phyloP scores from a whole-genome alignment of 2,329 filamentous ascomycete genomes.

The Neurospora sp. region DNA sequence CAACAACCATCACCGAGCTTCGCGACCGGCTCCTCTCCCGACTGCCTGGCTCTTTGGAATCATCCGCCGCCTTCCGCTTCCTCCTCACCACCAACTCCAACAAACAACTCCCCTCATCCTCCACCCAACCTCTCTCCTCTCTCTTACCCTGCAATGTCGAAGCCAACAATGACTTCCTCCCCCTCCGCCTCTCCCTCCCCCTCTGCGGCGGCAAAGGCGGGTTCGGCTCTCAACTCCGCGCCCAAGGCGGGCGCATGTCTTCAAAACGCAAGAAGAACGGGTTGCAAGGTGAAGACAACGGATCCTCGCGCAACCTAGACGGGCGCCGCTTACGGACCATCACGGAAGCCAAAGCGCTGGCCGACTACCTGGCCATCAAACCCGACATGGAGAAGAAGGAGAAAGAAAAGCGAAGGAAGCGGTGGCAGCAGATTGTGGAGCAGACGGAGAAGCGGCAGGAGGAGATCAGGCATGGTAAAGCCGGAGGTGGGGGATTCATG shows the following conservation, averaged over 20 bases:
- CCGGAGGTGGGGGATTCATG: constrained; percentile 36
- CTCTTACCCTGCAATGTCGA: constrained; percentile 20
- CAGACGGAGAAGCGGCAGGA: constrained; percentile 74
- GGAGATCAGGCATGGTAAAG: constrained; percentile 64
- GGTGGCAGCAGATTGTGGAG: constrained; percentile 85
- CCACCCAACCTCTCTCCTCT: constrained; percentile 55
- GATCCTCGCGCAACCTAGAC: constrained; percentile 86
- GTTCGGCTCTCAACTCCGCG: constrained; percentile 93
- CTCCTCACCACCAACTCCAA: constrained; percentile 73
- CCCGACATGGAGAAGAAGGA: constrained; percentile 96
- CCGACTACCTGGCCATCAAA: constrained; percentile 90
- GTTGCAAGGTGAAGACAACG: constrained; percentile 72
- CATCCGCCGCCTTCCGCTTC: constrained; percentile 46
- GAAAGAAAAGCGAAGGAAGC: constrained; percentile 71
- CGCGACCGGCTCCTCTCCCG: constrained; percentile 52
- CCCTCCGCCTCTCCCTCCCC: constrained; percentile 69
- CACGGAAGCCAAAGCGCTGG: constrained; percentile 87
- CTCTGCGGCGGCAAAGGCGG: constrained; percentile 92
- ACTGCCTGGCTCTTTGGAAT: constrained; percentile 36
- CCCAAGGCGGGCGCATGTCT: constrained; percentile 95
- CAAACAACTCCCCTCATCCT: constrained; percentile 44
- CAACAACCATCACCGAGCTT: constrained; percentile 59
- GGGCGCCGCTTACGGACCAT: constrained; percentile 84
- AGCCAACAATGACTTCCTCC: constrained; percentile 58
- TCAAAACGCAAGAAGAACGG: constrained; percentile 74